Evolutionary conservation across 331 rosid genomes (phyloP).

Genomic region (Phaseolus coccineus): DNA sequence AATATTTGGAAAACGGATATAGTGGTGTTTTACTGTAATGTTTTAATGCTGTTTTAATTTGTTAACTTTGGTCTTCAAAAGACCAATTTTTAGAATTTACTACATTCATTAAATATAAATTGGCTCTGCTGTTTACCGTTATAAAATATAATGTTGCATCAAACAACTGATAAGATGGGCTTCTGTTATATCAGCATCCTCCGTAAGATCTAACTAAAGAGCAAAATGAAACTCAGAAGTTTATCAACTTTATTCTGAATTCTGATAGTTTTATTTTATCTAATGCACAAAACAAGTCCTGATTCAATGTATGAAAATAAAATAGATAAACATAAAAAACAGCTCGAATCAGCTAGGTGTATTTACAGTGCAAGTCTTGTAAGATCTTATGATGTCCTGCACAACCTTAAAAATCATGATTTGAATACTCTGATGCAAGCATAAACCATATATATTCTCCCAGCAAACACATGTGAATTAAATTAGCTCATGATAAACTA

Average conservation of each 20-base stretch:
- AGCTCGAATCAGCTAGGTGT: background rate
- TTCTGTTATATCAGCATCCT: background rate
- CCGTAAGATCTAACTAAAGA: background rate
- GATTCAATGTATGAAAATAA: background rate
- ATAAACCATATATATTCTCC: background rate
- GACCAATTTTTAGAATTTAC: background rate
- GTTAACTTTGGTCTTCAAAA: background rate
- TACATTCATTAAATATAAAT: background rate
- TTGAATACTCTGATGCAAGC: background rate
- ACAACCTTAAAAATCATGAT: background rate
- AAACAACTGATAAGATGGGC: background rate
- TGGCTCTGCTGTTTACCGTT: slow-evolving; percentile 18
- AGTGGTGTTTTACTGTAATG: background rate
- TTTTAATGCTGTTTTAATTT: slow-evolving; percentile 12
- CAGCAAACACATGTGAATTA: background rate
- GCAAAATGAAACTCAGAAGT: background rate
- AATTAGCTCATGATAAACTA: background rate
- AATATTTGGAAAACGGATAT: background rate
- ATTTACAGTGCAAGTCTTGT: background rate
- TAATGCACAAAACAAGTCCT: background rate
- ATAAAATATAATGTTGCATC: slow-evolving; percentile 27
- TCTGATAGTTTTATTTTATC: background rate
- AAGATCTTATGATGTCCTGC: background rate
- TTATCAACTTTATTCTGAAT: background rate
- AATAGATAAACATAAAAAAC: background rate